Evolutionary conservation across 1,284 basidiomycete genomes (phyloP).

Genomic region (Trichosporon sp.): DNA sequence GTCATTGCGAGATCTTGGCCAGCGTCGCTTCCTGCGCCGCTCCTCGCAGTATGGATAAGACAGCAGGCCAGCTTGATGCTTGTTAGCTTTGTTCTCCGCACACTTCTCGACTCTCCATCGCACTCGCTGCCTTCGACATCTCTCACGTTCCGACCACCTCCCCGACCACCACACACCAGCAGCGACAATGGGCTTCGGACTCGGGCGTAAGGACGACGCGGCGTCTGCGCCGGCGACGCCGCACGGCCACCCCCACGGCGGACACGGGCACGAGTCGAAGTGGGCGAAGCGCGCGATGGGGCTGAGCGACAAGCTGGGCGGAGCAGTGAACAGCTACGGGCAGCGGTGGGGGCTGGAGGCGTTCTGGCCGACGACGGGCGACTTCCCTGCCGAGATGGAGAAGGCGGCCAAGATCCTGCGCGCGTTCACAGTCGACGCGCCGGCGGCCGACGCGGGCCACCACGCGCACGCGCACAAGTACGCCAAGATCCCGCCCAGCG

Average conservation of each 20-base stretch:
- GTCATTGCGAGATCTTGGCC: background rate
- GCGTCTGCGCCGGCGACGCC: background rate
- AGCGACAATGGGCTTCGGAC: background rate
- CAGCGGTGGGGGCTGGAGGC: conserved; percentile 4
- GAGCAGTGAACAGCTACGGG: conserved; percentile 5
- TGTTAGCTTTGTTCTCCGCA: background rate
- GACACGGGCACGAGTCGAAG: conserved; percentile 1
- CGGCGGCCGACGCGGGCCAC: background rate
- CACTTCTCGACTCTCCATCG: background rate
- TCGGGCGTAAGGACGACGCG: background rate
- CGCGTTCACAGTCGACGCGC: conserved; percentile 22
- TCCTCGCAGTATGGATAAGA: background rate
- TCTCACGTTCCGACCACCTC: no score
- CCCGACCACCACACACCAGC: background rate
- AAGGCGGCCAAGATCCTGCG: conserved; percentile 51
- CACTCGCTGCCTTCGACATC: no score
- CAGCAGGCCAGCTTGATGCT: background rate
- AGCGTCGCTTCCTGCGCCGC: background rate
- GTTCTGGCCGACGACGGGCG: conserved; percentile 21
- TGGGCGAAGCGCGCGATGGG: conserved; percentile 1
- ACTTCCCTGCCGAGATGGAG: conserved; percentile 49
- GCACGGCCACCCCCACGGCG: no score
- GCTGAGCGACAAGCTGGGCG: conserved; percentile 6
- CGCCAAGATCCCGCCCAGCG: conserved; percentile 5
- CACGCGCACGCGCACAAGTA: conserved; percentile 1